These are phyloP conservation scores for Psilocybe cyanescens DNA, from an alignment of 768 basidiomycete species.

Conservation along the genomic window DNA sequence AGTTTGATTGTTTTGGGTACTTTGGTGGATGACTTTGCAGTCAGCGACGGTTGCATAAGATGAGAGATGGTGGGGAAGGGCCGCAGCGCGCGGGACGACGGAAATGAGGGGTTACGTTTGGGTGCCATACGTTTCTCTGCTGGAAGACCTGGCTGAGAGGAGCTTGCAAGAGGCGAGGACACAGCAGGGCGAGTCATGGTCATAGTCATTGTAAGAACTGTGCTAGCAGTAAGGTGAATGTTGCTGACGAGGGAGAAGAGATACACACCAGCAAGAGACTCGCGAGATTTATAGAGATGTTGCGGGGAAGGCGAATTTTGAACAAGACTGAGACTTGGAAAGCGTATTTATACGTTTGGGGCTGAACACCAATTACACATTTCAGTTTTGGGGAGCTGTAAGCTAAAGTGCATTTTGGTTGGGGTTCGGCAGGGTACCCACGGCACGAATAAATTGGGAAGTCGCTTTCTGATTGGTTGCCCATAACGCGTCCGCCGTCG, in stretches of 20 bases:
- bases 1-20: slow-evolving; percentile 62
- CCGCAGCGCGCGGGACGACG: slow-evolving; percentile 74
- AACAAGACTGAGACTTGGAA: slow-evolving; percentile 15
- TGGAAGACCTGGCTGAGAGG: slow-evolving; percentile 32
- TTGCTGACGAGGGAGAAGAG: slow-evolving; percentile 4
- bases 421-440: slow-evolving; percentile 33
- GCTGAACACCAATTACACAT: slow-evolving; percentile 14
- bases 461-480: slow-evolving; percentile 4
- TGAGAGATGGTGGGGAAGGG: slow-evolving; percentile 73
- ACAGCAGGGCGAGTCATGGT: slow-evolving; percentile 55
- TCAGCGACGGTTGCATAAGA: slow-evolving; percentile 37
- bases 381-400: slow-evolving; percentile 24
- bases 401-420: slow-evolving; percentile 20
- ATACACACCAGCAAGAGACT: slow-evolving; percentile 41
- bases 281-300: slow-evolving; percentile 5
- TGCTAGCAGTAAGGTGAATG: slow-evolving; percentile 6
- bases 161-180: slow-evolving; percentile 65
- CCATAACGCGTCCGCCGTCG: slow-evolving; percentile 7
- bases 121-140: slow-evolving; percentile 37
- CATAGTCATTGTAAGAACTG: slow-evolving; percentile 43
- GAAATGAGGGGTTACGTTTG: slow-evolving; percentile 58
- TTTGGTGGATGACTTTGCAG: slow-evolving; percentile 24
- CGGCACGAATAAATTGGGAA: slow-evolving; percentile 10
- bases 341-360: slow-evolving; percentile 33
- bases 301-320: slow-evolving; percentile 16